Evolutionary conservation across 129 eudicot species (phyloP), one percentile per base, ranked within the genome.

Genomic region (Tagetes erecta): DNA sequence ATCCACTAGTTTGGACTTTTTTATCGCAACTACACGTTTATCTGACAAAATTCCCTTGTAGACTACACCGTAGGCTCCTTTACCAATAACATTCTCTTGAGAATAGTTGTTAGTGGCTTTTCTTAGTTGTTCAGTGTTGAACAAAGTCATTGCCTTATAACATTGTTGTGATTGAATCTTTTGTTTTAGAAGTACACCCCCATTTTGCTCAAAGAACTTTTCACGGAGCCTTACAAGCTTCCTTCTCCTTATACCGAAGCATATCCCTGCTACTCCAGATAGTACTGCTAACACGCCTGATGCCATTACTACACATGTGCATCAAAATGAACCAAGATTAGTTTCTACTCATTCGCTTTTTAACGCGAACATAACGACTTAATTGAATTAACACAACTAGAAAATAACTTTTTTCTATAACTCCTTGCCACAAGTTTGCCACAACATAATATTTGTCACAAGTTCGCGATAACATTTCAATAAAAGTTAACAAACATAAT

Each of bases 41-140:
- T 88, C 86, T 0, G 83, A 20, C 27, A 20, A 20, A 20, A 20
- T 20, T 20, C 27, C 27, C 27, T 20, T 20, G 27, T 20, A 20
- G 72, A 88, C 95, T 14, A 76, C 76, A 34, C 95, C 90, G 70
- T 80, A 81, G 11, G 90, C 95, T 49, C 95, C 95, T 40, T 20
- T 52, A 20, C 95, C 95, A 53, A 85, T 70, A 51, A 88, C 79
- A 2, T 83, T 53, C 8, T 81, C 85, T 14, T 79, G 80, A 6
- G 81, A 76, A 14, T 83, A 85, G 36, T 81, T 85, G 65, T 85
- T 53, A 7, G 88, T 88, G 51, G 95, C 95, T 38, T 42, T 79
- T 37, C 70, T 65, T 4, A 88, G 70, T 34, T 88, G 86, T 53
- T 75, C 71, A 0, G 73, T 83, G 0, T 80, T 83, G 68, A 83